Percentiles rank a stretch among this genome's conserved stretches.
Evolutionary conservation across 2,329 filamentous ascomycete species (phyloP).

Genomic region (Tolypocladium ophioglossoides): DNA sequence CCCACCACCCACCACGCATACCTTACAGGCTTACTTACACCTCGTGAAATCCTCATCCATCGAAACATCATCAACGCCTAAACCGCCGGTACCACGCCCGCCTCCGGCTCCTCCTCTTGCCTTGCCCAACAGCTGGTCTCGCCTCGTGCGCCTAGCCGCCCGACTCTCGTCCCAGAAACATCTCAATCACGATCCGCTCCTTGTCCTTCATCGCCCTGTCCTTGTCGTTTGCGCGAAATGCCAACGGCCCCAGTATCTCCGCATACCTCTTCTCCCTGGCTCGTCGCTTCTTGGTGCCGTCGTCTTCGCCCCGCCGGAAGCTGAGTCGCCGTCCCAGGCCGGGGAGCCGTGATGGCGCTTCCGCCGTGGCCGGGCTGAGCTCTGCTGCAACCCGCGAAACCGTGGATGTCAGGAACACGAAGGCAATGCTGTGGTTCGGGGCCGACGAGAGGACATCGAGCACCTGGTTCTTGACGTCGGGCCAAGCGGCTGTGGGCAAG

Average conservation of each 20-base stretch:
- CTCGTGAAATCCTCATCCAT: background rate
- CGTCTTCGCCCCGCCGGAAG: constrained; percentile 26
- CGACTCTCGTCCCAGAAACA: constrained; percentile 42
- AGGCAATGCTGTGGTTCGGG: constrained; percentile 77
- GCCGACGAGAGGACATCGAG: constrained; percentile 64
- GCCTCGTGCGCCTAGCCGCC: constrained; percentile 16
- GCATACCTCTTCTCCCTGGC: constrained; percentile 52
- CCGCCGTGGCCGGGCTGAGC: constrained; percentile 28
- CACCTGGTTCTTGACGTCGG: constrained; percentile 39
- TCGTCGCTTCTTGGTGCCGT: constrained; percentile 33
- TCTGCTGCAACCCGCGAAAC: constrained; percentile 45
- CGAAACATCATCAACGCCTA: background rate
- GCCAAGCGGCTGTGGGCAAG: constrained; percentile 15
- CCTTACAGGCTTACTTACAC: background rate
- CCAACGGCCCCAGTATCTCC: constrained; percentile 50
- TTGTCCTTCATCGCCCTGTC: constrained; percentile 53
- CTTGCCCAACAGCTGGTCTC: background rate
- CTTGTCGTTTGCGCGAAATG: constrained; percentile 47
- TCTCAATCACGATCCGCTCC: constrained; percentile 55
- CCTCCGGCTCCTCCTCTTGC: background rate
- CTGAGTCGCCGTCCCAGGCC: constrained; percentile 34
- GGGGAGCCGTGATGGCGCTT: constrained; percentile 7
- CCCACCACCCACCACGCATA: background rate
- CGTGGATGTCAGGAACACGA: constrained; percentile 77
- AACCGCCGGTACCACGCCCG: background rate